Base-by-base conservation (phyloP, 345 rosid genomes). In the Arabidopsis suecica region DNA sequence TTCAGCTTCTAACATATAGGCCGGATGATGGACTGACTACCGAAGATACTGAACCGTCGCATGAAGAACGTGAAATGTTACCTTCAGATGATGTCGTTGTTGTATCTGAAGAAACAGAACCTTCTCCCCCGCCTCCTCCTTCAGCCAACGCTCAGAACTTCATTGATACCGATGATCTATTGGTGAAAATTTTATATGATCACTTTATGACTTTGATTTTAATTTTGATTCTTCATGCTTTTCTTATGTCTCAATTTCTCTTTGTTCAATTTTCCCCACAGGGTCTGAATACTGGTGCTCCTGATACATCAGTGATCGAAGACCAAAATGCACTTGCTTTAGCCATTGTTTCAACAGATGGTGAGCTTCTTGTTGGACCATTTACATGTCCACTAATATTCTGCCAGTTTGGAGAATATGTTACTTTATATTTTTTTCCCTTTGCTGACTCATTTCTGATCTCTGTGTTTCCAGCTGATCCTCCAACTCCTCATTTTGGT, bases 281-380 rank as follows among this genome's bases (percentile, higher is more conserved):
- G 98, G 99, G 96, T 76, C 83, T 96, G 83, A 80, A 78, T 81
- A 69, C 67, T 80, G 34, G 55, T 13, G 59, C 75, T n/a, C 76
- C 89, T 57, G 68, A 79, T 86, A 97, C 96, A 71, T 84, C 86
- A 25, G 86, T 84, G 14, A 91, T 96, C 40, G 98, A 96, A 76
- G 92, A 93, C 74, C 86, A 86, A 63, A 93, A 96, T 73, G 98
- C 99, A 54, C 82, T 91, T 79, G 93, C 99, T 75, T 79, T 96
- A 73, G 99, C 98, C 78, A 89, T 96, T 61, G 84, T 96, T 59
- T 81, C 96, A 45, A 45, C 82, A 18, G 98, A 89, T 80, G 79
- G 87, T 53, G 83, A 96, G 66, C 73, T 40, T 79, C 37, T 63
- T 36, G 30, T 64, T 38, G 11, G 12, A 59, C 23, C 40, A 30